Conservation (phyloP, 2,329 filamentous ascomycete genomes). For the Nannizziopsis barbatae region DNA sequence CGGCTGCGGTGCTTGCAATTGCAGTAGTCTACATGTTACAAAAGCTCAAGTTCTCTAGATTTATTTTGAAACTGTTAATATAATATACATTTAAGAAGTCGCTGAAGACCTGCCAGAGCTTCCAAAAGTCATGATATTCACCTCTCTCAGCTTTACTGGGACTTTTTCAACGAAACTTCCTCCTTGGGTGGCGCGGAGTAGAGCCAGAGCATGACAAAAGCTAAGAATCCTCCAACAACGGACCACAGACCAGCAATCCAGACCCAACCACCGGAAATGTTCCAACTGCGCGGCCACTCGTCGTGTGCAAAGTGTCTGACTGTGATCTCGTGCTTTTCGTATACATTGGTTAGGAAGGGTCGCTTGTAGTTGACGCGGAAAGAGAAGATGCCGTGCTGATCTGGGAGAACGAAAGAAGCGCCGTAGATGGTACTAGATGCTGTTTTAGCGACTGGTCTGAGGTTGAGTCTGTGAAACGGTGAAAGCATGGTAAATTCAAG, state of each 20-base stretch:
- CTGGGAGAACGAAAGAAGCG: conserved; percentile 68
- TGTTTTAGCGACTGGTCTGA: conserved; percentile 49
- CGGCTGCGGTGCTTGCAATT: background rate
- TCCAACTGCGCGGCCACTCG: conserved; percentile 85
- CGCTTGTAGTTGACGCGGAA: conserved; percentile 97
- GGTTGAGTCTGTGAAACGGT: conserved; percentile 79
- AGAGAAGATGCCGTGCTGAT: conserved; percentile 99
- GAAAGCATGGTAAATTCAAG: conserved; percentile 99
- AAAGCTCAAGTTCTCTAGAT: background rate
- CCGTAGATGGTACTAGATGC: conserved; percentile 62
- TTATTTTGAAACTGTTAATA: conserved; percentile 1
- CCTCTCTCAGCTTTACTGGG: conserved; percentile 8
- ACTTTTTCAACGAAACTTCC: conserved; percentile 11
- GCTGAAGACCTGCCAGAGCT: background rate
- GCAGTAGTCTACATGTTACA: background rate
- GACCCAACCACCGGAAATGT: conserved; percentile 83
- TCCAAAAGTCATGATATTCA: background rate
- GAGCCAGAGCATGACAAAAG: conserved; percentile 80
- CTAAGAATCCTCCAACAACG: conserved; percentile 72
- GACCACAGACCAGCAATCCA: conserved; percentile 83
- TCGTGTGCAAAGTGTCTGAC: conserved; percentile 95
- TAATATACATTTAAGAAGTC: conserved; percentile 1
- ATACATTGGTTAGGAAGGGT: conserved; percentile 75
- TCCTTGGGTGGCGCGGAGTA: conserved; percentile 50
- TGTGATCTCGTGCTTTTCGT: conserved; percentile 90